Evolutionary conservation across 768 basidiomycete species (phyloP).

Genomic region (Boletus subparvulus): DNA sequence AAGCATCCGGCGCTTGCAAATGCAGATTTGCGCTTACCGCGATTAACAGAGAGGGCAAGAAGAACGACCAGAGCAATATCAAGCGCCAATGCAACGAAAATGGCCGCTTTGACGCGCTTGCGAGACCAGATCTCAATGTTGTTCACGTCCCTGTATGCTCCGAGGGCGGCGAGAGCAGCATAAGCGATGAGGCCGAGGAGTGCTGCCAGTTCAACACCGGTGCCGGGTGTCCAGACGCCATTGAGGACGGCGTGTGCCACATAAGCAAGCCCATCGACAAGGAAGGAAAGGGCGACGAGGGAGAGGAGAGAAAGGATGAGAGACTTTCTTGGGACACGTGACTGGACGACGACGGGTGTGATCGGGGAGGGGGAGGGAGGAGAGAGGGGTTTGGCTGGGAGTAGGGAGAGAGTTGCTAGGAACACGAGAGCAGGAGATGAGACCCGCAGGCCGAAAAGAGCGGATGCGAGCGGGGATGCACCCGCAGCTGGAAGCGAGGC

Average conservation of each 20-base stretch:
- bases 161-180: slow-evolving; percentile 68
- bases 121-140: slow-evolving; percentile 68
- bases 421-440: slow-evolving; percentile 68
- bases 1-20: neutral
- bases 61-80: slow-evolving; percentile 63
- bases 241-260: slow-evolving; percentile 62
- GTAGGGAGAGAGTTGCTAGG: slow-evolving; percentile 58
- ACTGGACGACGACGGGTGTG: slow-evolving; percentile 73
- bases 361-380: slow-evolving; percentile 58
- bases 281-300: slow-evolving; percentile 67
- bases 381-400: slow-evolving; percentile 46
- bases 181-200: slow-evolving; percentile 69
- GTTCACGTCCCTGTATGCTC: slow-evolving; percentile 76
- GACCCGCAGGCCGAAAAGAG: slow-evolving; percentile 59
- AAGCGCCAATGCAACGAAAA: slow-evolving; percentile 52
- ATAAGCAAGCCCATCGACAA: slow-evolving; percentile 76
- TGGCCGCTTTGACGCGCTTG: slow-evolving; percentile 53
- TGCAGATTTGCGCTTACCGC: slow-evolving; percentile 29
- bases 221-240: slow-evolving; percentile 60
- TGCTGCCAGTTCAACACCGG: slow-evolving; percentile 67
- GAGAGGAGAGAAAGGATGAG: slow-evolving; percentile 73
- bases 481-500: slow-evolving; percentile 25
- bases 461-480: slow-evolving; percentile 25
- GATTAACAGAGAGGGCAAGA: slow-evolving; percentile 42
- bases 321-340: slow-evolving; percentile 69